Base-by-base conservation (phyloP, 2,329 filamentous ascomycete genomes). In the Xenosphaeropsis pyriputrescens region DNA sequence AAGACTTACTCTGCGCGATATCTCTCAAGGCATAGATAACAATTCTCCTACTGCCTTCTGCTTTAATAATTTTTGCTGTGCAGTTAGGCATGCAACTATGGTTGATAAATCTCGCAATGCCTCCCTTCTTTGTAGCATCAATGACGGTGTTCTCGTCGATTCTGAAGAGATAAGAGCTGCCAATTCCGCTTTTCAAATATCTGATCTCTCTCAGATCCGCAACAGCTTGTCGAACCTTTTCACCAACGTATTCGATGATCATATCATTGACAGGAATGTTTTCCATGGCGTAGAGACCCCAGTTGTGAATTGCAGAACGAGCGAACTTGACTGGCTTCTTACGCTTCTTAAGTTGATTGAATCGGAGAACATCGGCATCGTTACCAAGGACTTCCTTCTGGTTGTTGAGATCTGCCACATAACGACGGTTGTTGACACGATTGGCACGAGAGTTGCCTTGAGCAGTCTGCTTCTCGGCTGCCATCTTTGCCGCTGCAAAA, bases 311-410 rank as follows among this genome's bases (percentile, higher is more conserved):
- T 34, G 91, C 91, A 37, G 91, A 98, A 33, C 91, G 76, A 40
- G 89, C 91, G 60, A 98, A 98, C 56, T 93, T 91, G 57, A 98
- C 91, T 2, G 89, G 88, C 68, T 98, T 98, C 75, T 96, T 98
- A 43, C 91, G 83, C 64, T 96, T 98, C 71, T 96, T 95, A 41
- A 98, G 77, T 64, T 96, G 91, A 60, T 98, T 98, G 71, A 98
- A 98, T 41, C 89, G 83, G 51, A 98, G 75, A 19, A 91, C 85
- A 51, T 95, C 89, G 39, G 86, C 85, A 47, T 94, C 88, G 44
- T 75, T 74, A 38, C 80, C 81, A 15, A 85, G 70, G 11, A 79
- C 81, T 61, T 85, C 85, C 65, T 94, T 93, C 57, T 95, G 88
- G 34, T 91, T 85, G 55, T 93, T 93, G 49, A 98, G 79, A 52